Evolutionary conservation across 192 early-diverging fungal species (phyloP).

Genomic region (Entomortierella parvispora): DNA sequence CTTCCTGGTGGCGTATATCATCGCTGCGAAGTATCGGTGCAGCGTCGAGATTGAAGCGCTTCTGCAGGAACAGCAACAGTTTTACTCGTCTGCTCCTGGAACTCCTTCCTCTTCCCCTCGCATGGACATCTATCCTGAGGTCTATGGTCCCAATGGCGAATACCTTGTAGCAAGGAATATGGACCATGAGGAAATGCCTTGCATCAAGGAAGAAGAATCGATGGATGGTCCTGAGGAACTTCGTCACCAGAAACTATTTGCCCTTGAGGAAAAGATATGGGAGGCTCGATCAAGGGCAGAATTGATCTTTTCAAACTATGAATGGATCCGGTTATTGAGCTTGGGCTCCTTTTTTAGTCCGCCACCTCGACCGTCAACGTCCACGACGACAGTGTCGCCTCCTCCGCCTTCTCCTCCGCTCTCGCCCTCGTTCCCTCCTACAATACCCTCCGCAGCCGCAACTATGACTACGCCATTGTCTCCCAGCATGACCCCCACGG

Average conservation of each 20-base stretch:
- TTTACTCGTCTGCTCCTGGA: not conserved
- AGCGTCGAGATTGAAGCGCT: conserved; percentile 36
- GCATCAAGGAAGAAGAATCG: not conserved
- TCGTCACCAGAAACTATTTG: not conserved
- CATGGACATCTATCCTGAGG: not conserved
- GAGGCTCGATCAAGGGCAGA: conserved; percentile 34
- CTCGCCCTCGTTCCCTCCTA: not conserved
- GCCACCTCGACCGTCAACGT: not conserved
- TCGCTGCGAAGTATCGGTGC: conserved; percentile 57
- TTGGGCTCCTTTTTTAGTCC: conserved; percentile 38
- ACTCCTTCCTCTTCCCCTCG: not conserved
- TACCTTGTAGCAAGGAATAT: too few relatives aligned
- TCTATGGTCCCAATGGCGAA: not conserved
- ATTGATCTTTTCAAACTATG: conserved; percentile 42
- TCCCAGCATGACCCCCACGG: too few relatives aligned
- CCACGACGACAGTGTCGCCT: not conserved
- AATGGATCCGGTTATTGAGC: conserved; percentile 43
- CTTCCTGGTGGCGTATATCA: conserved; percentile 60
- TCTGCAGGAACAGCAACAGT: conserved; percentile 3
- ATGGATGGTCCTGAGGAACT: not conserved
- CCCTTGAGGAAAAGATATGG: conserved; percentile 3
- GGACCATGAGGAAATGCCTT: not conserved
- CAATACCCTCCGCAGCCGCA: too few relatives aligned
- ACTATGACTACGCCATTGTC: too few relatives aligned
- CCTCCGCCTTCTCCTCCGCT: not conserved